Percentiles rank a stretch among this genome's conserved stretches.
These are phyloP conservation scores for Apiospora hydei DNA, from an alignment of 2,329 filamentous ascomycete species.

Conservation along the genomic window DNA sequence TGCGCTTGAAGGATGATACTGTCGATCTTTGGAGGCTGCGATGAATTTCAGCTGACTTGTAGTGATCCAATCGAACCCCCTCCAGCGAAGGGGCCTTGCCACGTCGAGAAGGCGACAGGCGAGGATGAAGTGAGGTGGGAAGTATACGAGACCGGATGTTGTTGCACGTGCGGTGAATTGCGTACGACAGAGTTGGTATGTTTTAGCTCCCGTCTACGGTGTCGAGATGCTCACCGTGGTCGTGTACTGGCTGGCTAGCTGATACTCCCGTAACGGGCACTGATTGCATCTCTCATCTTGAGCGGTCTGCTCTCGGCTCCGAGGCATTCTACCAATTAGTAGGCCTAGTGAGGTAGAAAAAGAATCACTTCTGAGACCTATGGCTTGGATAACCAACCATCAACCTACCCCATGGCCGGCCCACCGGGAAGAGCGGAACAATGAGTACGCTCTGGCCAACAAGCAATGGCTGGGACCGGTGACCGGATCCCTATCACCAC, in stretches of 20 bases:
- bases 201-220: slow-evolving; percentile 9
- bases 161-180: slow-evolving; percentile 8
- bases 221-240: slow-evolving; percentile 1
- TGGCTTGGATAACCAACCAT: slow-evolving; percentile 3
- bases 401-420: background rate
- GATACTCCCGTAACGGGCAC: slow-evolving; percentile 5
- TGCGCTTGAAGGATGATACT: background rate
- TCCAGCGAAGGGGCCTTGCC: background rate
- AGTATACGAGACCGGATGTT: background rate
- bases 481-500: background rate
- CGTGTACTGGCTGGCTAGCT: background rate
- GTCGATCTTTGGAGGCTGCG: background rate
- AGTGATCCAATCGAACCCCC: background rate
- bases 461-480: background rate
- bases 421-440: slow-evolving; percentile 7
- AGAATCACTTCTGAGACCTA: slow-evolving; percentile 17
- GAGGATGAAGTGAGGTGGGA: background rate
- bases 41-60: background rate
- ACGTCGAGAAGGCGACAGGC: background rate
- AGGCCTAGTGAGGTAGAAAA: background rate
- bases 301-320: slow-evolving; percentile 5
- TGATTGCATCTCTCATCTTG: background rate
- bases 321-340: background rate
- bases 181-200: background rate
- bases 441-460: background rate